Evolutionary conservation across 306 rosid genomes (phyloP).

Genomic region (Hippophae gyantsensis): DNA sequence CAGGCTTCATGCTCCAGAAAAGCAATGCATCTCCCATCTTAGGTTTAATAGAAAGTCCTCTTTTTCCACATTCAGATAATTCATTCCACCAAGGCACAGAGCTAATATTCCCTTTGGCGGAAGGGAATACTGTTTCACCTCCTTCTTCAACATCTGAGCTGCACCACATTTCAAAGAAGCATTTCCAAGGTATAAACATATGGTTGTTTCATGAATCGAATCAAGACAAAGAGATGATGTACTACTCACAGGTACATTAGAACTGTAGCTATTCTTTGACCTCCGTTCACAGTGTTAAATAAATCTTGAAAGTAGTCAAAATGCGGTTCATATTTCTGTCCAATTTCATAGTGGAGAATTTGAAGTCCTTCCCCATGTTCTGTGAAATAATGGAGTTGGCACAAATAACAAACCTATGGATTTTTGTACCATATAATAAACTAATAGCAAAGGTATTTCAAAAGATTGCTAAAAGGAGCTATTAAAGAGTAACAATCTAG

Average conservation of each 20-base stretch:
- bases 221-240: constrained; percentile 8
- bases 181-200: constrained; percentile 12
- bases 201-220: constrained; percentile 7
- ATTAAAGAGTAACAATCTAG: no score
- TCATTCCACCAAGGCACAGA: constrained; percentile 96
- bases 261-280: constrained; percentile 93
- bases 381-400: constrained; percentile 27
- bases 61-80: constrained; percentile 86
- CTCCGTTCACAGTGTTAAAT: constrained; percentile 76
- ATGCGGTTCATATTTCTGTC: constrained; percentile 97
- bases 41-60: constrained; percentile 89
- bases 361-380: constrained; percentile 99
- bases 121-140: constrained; percentile 98
- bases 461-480: no score
- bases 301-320: constrained; percentile 91
- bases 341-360: constrained; percentile 93
- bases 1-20: constrained; percentile 99
- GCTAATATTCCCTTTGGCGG: constrained; percentile 85
- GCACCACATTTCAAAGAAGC: constrained; percentile 22
- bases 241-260: constrained; percentile 94
- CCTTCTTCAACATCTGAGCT: constrained; percentile 99
- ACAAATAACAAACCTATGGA: constrained; percentile 21
- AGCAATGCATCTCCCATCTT: constrained; percentile 93
- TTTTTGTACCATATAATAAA: constrained; percentile 6
- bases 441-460: neutral